These are phyloP conservation scores for Colletotrichum chrysophilum DNA, from an alignment of 2,329 filamentous ascomycete genomes.

Conservation along the genomic window DNA sequence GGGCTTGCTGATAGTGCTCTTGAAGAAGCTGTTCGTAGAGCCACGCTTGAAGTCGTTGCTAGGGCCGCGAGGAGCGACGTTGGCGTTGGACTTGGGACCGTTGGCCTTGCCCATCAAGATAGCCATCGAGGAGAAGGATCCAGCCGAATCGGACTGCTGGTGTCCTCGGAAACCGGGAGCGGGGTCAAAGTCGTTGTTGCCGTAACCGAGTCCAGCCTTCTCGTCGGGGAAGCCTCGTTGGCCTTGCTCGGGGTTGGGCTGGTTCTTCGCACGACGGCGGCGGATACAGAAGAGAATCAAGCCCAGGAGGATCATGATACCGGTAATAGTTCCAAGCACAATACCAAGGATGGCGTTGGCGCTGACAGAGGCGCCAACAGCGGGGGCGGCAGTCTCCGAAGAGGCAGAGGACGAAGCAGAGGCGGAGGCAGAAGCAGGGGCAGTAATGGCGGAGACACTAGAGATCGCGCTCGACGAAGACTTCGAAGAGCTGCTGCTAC, in stretches of 20 bases:
- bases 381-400: constrained; percentile 19
- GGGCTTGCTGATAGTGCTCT: constrained; percentile 66
- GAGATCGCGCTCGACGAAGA: constrained; percentile 22
- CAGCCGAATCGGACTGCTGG: constrained; percentile 55
- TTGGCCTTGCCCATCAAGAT: constrained; percentile 63
- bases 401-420: constrained; percentile 25
- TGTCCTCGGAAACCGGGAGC: constrained; percentile 53
- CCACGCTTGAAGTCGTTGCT: constrained; percentile 62
- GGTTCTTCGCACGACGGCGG: constrained; percentile 63
- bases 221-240: constrained; percentile 54
- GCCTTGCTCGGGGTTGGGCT: constrained; percentile 52
- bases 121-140: constrained; percentile 67
- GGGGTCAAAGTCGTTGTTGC: constrained; percentile 32
- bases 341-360: constrained; percentile 74
- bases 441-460: constrained; percentile 24
- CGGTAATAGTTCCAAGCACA: constrained; percentile 81
- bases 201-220: constrained; percentile 59
- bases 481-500: constrained; percentile 26
- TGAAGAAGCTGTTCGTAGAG: constrained; percentile 62
- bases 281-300: constrained; percentile 70
- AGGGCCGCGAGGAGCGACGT: constrained; percentile 24
- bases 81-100: constrained; percentile 38
- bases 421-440: constrained; percentile 29
- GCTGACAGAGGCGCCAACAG: constrained; percentile 26
- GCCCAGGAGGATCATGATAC: constrained; percentile 72